A percentile compares a stretch with the other conserved stretches of the same genome.
Evolutionary conservation across 2,329 filamentous ascomycete species (phyloP).

Genomic region (Beauveria pseudobassiana): DNA sequence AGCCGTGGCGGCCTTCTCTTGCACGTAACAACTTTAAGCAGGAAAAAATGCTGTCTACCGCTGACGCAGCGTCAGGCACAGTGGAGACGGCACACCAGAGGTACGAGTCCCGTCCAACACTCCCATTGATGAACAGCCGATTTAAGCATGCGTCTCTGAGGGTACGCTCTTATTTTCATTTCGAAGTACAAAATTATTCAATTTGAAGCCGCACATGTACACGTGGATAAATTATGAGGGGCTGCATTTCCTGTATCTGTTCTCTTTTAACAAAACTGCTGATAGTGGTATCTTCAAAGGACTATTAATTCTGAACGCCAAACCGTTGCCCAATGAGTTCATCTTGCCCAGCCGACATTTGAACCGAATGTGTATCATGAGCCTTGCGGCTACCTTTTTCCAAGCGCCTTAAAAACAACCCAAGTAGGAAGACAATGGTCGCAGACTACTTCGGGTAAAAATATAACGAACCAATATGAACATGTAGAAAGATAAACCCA

Average conservation of each 20-base stretch:
- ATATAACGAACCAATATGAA: not conserved
- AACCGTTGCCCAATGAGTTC: not conserved
- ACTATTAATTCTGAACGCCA: not conserved
- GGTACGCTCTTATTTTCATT: not conserved
- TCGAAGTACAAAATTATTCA: not conserved
- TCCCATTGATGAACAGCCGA: too few relatives aligned
- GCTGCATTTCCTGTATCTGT: not conserved
- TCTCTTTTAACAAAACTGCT: not conserved
- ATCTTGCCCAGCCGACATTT: not conserved
- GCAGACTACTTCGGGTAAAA: not conserved
- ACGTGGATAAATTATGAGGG: too few relatives aligned
- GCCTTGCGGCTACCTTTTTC: constrained; percentile 4
- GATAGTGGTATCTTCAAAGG: constrained; percentile 4
- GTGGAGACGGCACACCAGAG: not conserved
- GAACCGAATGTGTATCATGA: not conserved
- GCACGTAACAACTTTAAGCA: not conserved
- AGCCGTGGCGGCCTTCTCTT: not conserved
- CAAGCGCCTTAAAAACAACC: not conserved
- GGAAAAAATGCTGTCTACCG: not conserved
- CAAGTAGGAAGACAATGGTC: not conserved
- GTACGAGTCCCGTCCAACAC: not conserved
- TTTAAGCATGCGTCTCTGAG: too few relatives aligned
- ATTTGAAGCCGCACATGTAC: not conserved
- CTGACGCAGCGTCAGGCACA: not conserved
- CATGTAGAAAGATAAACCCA: not conserved